A percentile compares a stretch with the other conserved stretches of the same genome.
phyloP scores from a whole-genome alignment of 2,329 filamentous ascomycete species.

The Curvularia eragrostidis region DNA sequence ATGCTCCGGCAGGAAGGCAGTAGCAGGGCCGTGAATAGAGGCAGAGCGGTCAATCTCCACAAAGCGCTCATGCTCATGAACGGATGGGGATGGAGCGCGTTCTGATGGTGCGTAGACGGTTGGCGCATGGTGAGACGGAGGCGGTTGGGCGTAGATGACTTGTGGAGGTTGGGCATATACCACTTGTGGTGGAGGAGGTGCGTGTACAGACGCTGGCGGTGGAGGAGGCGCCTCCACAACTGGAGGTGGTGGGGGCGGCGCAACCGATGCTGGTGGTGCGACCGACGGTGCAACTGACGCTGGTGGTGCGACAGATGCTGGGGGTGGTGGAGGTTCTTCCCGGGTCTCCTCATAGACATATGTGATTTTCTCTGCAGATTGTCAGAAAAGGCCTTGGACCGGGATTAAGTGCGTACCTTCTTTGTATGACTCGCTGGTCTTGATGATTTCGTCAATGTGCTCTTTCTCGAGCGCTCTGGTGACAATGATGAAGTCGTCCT shows the following conservation, averaged over 20 bases:
- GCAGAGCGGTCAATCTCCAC: constrained; percentile 57
- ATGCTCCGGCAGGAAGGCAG: constrained; percentile 57
- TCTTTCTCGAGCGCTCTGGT: constrained; percentile 85
- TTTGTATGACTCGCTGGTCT: constrained; percentile 77
- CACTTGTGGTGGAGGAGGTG: constrained; percentile 32
- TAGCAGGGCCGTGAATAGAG: constrained; percentile 55
- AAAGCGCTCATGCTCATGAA: constrained; percentile 44
- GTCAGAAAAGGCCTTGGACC: constrained; percentile 5
- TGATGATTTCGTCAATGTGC: constrained; percentile 89
- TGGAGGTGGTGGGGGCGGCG: constrained; percentile 26
- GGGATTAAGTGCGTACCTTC: constrained; percentile 47
- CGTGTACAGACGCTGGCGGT: constrained; percentile 12
- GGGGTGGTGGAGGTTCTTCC: constrained; percentile 23
- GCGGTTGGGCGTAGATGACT: constrained; percentile 14
- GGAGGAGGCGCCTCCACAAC: constrained; percentile 31
- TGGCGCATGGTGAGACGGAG: constrained; percentile 33
- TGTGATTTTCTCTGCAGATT: constrained; percentile 42
- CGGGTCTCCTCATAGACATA: constrained; percentile 45
- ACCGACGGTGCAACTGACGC: constrained; percentile 26
- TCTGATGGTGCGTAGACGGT: constrained; percentile 43
- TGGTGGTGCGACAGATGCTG: constrained; percentile 25
- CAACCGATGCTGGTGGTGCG: constrained; percentile 27
- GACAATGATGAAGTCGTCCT: constrained; percentile 83
- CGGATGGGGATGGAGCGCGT: constrained; percentile 42
- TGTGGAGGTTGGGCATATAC: constrained; percentile 30